A percentile compares a stretch with the other conserved stretches of the same genome.
Conservation (phyloP, 139 green algal species). For the Chlamydomonas sp. region DNA sequence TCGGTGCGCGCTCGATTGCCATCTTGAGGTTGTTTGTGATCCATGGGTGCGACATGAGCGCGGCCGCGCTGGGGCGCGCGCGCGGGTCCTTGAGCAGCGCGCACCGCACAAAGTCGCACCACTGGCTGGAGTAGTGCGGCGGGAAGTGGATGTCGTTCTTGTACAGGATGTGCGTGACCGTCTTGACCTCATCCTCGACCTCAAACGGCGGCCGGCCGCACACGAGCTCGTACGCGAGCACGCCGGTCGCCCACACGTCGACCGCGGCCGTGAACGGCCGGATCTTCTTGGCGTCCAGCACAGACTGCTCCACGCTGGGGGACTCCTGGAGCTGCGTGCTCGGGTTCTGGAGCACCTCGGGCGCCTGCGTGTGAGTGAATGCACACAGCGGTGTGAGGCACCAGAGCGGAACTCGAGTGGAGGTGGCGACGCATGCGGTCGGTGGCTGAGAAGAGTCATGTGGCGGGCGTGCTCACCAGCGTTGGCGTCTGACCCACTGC, state of each 20-base stretch:
- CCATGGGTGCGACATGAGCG: slow-evolving; percentile 69
- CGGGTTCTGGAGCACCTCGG: slow-evolving; percentile 62
- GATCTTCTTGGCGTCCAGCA: slow-evolving; percentile 42
- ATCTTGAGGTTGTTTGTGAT: background rate
- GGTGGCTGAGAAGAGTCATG: no score
- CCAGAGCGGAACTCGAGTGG: no score
- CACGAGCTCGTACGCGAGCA: slow-evolving; percentile 79
- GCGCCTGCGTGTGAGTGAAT: no score
- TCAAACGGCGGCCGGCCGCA: slow-evolving; percentile 53
- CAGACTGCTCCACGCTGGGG: slow-evolving; percentile 15
- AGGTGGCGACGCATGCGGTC: no score
- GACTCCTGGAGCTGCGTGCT: slow-evolving; percentile 48
- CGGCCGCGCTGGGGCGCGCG: slow-evolving; percentile 41
- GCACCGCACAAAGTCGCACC: slow-evolving; percentile 41
- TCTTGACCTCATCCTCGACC: slow-evolving; percentile 67
- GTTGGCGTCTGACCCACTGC: no score
- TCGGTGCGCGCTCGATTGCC: background rate
- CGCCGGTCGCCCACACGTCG: slow-evolving; percentile 72
- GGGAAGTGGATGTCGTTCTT: slow-evolving; percentile 51
- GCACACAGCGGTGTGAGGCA: no score
- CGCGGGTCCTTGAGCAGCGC: slow-evolving; percentile 61
- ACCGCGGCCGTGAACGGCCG: slow-evolving; percentile 58
- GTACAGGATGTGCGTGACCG: slow-evolving; percentile 65
- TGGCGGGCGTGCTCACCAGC: no score
- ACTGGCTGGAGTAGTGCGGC: slow-evolving; percentile 1